Base-by-base conservation (phyloP, 371 early-diverging fungal genomes). In the Mucor piriformis region DNA sequence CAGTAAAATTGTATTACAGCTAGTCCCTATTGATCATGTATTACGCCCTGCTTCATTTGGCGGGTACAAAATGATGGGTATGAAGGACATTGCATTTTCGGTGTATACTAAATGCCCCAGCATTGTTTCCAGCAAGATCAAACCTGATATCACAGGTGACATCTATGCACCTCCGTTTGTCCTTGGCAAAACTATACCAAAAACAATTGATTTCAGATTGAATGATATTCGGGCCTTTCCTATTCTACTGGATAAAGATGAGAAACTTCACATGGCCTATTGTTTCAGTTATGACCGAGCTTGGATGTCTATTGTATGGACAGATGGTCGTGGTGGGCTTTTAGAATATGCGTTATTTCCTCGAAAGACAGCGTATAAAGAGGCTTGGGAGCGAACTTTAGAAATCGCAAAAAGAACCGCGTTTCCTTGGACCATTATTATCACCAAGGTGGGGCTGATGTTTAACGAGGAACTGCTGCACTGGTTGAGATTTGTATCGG, bases 21-120 rank as follows among this genome's bases (percentile, higher is more conserved):
- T 84, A 23, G 52, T 84, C n/a, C 83, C 85, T 0, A 69, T 81
- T 47, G 82, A 84, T 16, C 85, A 84, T 57, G 64, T 83, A 6
- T 29, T 84, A 18, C 62, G 73, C 29, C 63, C 74, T 2, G 63
- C 73, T 25, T 69, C 72, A 0, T 76, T 76, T 57, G 75, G 81
- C 20, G 81, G 79, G 2, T 73, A 70, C 18, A 61, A 61, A 18
- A 67, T 70, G 18, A 67, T 71, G 40, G 79, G 82, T 11, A 60
- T 80, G 12, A 68, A 71, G 47, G 79, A 82, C 2, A 69, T 82
- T 60, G 81, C 83, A 11, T 82, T 82, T 37, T 68, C 79, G 3
- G 79, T 82, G 8, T 82, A 81, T 48, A 61, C 66, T 6, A 76
- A 71, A 57, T 80, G 78, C 56, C 61, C 59, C 44, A 47, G 66